Base-by-base conservation (phyloP, 805 yeast species). In the Metschnikowia amazonensis region DNA sequence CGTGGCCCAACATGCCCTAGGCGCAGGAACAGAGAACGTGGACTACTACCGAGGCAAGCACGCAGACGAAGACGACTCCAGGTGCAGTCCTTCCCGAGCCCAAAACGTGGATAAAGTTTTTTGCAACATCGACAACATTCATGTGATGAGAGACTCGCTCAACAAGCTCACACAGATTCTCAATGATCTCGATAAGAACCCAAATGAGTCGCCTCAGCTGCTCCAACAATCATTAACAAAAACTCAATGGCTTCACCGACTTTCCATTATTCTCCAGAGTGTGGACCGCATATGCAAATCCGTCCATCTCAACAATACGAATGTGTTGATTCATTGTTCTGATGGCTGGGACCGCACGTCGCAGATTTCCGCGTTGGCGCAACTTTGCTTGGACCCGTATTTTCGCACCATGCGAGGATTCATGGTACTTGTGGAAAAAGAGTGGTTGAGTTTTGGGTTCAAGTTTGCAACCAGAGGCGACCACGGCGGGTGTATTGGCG, bases 311-410 rank as follows among this genome's bases (percentile, higher is more conserved):
- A 88, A 89, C 63, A 80, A 82, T 50, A 85, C 94, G 16, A 95
- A 92, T 62, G 75, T 92, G 3, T 61, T 94, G 8, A 77, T 94
- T 5, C 99, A 94, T 67, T 94, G 99, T 62, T 89, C 97, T 0
- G 99, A 94, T 68, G 99, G 99, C 1, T 94, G 99, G 99, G 99
- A 94, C 61, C 72, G 99, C 47, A 94, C 99, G 0, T 81, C 97
- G 0, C 98, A 94, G 60, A 79, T 90, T 1, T 76, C 89, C 5
- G 84, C 96, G 2, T 67, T 94, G 49, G 79, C 90, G 20, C 92
- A 92, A 64, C 66, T 94, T 4, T 87, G 96, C 59, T 70, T 90
- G 7, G 98, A 94, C 62, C 97, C 98, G 0, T 88, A 79, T 60
- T 94, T 76, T 64, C 74, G 99, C 52, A 90, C 98, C 0, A 52